Percentiles rank a stretch among this genome's conserved stretches.
These are phyloP conservation scores for Zygotorulaspora danielsina DNA, from an alignment of 805 yeast genomes.

Conservation along the genomic window DNA sequence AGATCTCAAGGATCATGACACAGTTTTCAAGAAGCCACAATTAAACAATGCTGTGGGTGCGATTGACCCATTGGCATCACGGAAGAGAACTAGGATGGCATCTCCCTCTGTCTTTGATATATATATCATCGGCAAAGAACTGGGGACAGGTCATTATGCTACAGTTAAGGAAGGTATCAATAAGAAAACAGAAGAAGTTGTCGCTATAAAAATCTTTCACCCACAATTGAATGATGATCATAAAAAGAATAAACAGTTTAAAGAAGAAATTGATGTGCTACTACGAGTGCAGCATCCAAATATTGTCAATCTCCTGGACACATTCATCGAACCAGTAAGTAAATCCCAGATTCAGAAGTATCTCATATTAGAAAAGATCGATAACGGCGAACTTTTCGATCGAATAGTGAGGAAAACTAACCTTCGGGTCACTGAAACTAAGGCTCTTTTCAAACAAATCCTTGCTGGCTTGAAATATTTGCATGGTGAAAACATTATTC, in stretches of 20 bases:
- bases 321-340: conserved; percentile 52
- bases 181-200: conserved; percentile 52
- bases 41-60: conserved; percentile 11
- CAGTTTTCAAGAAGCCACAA: conserved; percentile 30
- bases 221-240: conserved; percentile 45
- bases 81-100: conserved; percentile 15
- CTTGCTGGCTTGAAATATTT: conserved; percentile 60
- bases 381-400: conserved; percentile 72
- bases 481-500: conserved; percentile 67
- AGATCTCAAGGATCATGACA: conserved; percentile 7
- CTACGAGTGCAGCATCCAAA: conserved; percentile 65
- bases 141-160: conserved; percentile 79
- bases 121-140: conserved; percentile 46
- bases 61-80: conserved; percentile 24
- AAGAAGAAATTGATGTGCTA: conserved; percentile 64
- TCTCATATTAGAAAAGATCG: conserved; percentile 66
- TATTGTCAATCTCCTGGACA: conserved; percentile 60
- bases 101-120: conserved; percentile 52
- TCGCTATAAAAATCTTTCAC: conserved; percentile 73
- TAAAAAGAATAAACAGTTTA: conserved; percentile 42
- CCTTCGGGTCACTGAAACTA: conserved; percentile 58
- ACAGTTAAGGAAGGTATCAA: conserved; percentile 68
- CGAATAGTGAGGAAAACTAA: conserved; percentile 62
- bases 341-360: conserved; percentile 45
- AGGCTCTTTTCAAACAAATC: conserved; percentile 59